A percentile compares a stretch with the other conserved stretches of the same genome.
phyloP scores from a whole-genome alignment of 73 alveolate species.

The Urostyla sp. region DNA sequence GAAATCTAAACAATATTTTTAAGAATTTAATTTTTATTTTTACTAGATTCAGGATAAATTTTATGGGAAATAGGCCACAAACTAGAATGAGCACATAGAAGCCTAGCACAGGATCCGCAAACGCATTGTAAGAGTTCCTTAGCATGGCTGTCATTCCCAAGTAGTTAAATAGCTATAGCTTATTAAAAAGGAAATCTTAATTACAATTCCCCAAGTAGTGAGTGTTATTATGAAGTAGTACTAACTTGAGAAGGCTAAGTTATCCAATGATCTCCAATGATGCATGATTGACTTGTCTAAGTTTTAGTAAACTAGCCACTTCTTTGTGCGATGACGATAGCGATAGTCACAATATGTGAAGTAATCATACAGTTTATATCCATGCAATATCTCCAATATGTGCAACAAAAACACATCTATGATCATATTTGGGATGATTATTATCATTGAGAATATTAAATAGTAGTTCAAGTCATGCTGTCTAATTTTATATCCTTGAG shows the following conservation, averaged over 20 bases:
- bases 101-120: constrained; percentile 79
- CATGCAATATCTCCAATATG: constrained; percentile 72
- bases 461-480: constrained; percentile 70
- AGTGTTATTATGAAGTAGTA: constrained; percentile 78
- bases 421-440: constrained; percentile 72
- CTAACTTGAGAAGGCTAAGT: constrained; percentile 81
- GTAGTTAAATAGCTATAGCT: constrained; percentile 18
- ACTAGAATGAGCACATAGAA: constrained; percentile 31
- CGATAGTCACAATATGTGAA: constrained; percentile 73
- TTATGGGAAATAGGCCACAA: constrained; percentile 42
- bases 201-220: constrained; percentile 79
- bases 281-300: constrained; percentile 78
- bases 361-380: constrained; percentile 78
- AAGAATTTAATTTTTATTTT: neutral
- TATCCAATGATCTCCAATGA: constrained; percentile 91
- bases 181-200: too few species aligned
- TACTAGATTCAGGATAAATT: constrained; percentile 32
- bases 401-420: constrained; percentile 74
- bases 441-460: constrained; percentile 61
- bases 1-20: constrained; percentile 22
- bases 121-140: constrained; percentile 84
- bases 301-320: constrained; percentile 60
- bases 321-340: constrained; percentile 61
- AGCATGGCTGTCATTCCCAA: constrained; percentile 78
- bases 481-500: constrained; percentile 69